A percentile compares a stretch with the other conserved stretches of the same genome.
These are phyloP conservation scores for Cephalotrichum gorgonifer DNA, from an alignment of 2,329 filamentous ascomycete species.

Conservation along the genomic window DNA sequence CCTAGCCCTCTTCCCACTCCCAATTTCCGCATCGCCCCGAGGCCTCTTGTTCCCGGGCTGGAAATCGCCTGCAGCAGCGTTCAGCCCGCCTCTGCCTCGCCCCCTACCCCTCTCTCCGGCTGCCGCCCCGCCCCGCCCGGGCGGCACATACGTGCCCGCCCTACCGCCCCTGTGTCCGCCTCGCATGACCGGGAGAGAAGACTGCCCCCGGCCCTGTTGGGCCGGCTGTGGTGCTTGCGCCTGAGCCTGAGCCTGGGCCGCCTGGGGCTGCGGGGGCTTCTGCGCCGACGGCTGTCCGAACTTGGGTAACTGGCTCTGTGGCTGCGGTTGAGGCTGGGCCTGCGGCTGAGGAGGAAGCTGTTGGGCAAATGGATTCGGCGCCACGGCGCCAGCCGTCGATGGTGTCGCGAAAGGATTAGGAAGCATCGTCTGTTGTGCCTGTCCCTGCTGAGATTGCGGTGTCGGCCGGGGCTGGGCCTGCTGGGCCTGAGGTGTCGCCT, in stretches of 20 bases:
- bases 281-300: background rate
- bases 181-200: constrained; percentile 29
- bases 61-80: constrained; percentile 42
- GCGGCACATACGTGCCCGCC: constrained; percentile 24
- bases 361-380: constrained; percentile 20
- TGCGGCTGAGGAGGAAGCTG: background rate
- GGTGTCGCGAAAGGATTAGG: constrained; percentile 10
- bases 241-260: background rate
- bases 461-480: constrained; percentile 7
- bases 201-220: constrained; percentile 7
- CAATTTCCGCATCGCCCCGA: constrained; percentile 38
- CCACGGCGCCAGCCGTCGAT: constrained; percentile 8
- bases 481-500: constrained; percentile 5
- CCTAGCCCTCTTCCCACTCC: constrained; percentile 29
- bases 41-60: constrained; percentile 48
- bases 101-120: constrained; percentile 24
- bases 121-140: constrained; percentile 23
- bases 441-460: constrained; percentile 7
- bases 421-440: background rate
- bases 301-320: background rate
- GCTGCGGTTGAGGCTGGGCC: background rate
- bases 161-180: constrained; percentile 27
- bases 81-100: constrained; percentile 28
- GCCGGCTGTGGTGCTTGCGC: background rate
- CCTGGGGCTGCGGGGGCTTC: constrained; percentile 4